These are phyloP conservation scores for Globisporangium iwayamae DNA, from an alignment of 352 stramenopile species.

Conservation along the genomic window DNA sequence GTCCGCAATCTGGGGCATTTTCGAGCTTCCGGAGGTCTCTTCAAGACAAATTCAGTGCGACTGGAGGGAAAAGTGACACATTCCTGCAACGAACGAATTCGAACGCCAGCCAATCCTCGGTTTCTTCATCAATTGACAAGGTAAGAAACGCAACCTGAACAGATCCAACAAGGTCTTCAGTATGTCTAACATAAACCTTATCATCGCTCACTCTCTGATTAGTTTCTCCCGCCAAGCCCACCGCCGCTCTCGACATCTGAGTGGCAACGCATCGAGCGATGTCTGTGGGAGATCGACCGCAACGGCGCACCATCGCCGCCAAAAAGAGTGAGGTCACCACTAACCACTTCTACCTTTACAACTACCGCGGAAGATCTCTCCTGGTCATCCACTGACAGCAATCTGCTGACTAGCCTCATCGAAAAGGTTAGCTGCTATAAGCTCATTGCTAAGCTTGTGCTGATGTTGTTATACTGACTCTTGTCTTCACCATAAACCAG, in stretches of 20 bases:
- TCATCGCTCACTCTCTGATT: too few relatives aligned
- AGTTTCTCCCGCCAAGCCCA: not conserved
- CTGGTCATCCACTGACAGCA: not conserved
- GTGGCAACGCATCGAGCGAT: conserved; percentile 53
- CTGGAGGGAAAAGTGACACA: conserved; percentile 10
- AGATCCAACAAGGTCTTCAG: too few relatives aligned
- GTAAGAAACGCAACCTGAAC: not conserved
- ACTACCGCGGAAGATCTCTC: conserved; percentile 9
- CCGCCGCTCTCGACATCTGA: conserved; percentile 26
- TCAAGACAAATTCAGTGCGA: conserved; percentile 29
- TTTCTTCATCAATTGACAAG: conserved; percentile 1
- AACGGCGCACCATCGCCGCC: conserved; percentile 7
- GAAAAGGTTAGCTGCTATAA: not conserved
- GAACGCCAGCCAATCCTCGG: not conserved
- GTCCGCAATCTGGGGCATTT: conserved; percentile 11
- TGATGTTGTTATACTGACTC: not conserved
- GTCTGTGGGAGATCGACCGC: conserved; percentile 57
- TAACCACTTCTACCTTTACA: not conserved
- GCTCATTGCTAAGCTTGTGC: too few relatives aligned
- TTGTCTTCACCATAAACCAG: conserved; percentile 10
- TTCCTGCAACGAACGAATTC: not conserved
- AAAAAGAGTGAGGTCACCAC: not conserved
- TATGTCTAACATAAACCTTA: too few relatives aligned
- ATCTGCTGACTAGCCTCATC: conserved; percentile 1
- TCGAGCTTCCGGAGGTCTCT: conserved; percentile 39